Evolutionary conservation across 2,329 filamentous ascomycete genomes (phyloP), one percentile per base, ranked within the genome.

Genomic region (Xylariaceae sp.): DNA sequence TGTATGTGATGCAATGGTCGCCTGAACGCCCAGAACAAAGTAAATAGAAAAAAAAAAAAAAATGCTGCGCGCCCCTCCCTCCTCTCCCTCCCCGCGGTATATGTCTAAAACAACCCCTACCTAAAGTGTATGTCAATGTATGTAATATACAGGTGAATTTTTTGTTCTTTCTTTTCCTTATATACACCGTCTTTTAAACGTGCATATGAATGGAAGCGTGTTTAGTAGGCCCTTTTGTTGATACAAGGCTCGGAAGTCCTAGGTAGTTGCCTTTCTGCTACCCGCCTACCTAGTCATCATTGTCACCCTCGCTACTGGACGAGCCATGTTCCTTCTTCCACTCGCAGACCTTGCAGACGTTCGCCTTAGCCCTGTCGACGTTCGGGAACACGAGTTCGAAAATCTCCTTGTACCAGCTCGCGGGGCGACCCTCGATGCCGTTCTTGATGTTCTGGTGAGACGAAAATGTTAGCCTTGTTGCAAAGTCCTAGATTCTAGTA

Each of bases 371-470:
- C 62, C 78, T 80, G 75, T 97, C 89, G 15, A 97, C 75, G 64
- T 88, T 80, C 44, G 90, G 86, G 79, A 99, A 99, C 67, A 97
- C 86, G 62, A 96, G 81, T 64, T 93, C 84, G 73, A 97, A 97
- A 54, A 99, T 90, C 66, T 99, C 92, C 5, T 83, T 83, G 78
- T 97, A 99, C 94, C 94, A 99, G 70, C 84, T 87, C 15, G 93
- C 93, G 0, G 94, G 88, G 67, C 88, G 89, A 70, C 95, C 94
- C 75, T 96, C 88, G 63, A 99, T 90, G 66, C 92, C 92, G 71
- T 96, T 85, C 78, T 97, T 99, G 80, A 99, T 99, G 72, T 97
- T 97, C 94, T 99, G 73, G 17, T 18, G 4, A 30, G 23, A 30
- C 60, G 58, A 39, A 10, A 44, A 51, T 57, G 49, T 64, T 59